Conservation (phyloP, 192 early-diverging fungal species). For the Phycomyces nitens region DNA sequence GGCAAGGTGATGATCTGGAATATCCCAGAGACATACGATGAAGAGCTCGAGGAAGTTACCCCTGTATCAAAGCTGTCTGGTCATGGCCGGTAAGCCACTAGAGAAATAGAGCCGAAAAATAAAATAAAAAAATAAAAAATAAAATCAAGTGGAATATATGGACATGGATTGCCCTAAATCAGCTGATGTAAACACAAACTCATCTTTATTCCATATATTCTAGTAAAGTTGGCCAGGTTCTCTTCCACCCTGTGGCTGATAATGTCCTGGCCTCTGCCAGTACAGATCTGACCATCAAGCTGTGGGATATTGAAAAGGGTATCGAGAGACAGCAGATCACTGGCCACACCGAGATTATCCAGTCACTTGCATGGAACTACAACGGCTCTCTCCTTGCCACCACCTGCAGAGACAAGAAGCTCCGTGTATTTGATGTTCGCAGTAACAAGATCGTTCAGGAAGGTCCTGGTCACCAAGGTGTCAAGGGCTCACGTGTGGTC, state of each 20-base stretch:
- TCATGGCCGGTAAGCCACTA: slow-evolving; percentile 63
- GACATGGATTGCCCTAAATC: neutral
- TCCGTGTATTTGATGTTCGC: slow-evolving; percentile 92
- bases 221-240: slow-evolving; percentile 96
- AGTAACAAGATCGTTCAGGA: slow-evolving; percentile 77
- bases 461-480: slow-evolving; percentile 83
- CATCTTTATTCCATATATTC: neutral
- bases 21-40: slow-evolving; percentile 75
- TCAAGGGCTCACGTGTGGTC: slow-evolving; percentile 93
- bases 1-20: slow-evolving; percentile 93
- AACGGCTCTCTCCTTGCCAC: slow-evolving; percentile 83
- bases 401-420: slow-evolving; percentile 94
- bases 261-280: slow-evolving; percentile 88
- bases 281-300: slow-evolving; percentile 80
- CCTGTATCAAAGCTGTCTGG: slow-evolving; percentile 80
- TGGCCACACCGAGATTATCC: slow-evolving; percentile 87
- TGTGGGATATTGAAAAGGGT: slow-evolving; percentile 94
- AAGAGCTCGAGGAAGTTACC: slow-evolving; percentile 71
- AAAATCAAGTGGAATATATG: neutral
- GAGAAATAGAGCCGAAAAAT: no score
- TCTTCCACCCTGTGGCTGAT: slow-evolving; percentile 95
- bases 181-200: neutral
- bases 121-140: no score
- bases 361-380: slow-evolving; percentile 88
- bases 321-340: slow-evolving; percentile 70